Conservation (phyloP, 352 stramenopile genomes). For the Globisporangium alternatum region DNA sequence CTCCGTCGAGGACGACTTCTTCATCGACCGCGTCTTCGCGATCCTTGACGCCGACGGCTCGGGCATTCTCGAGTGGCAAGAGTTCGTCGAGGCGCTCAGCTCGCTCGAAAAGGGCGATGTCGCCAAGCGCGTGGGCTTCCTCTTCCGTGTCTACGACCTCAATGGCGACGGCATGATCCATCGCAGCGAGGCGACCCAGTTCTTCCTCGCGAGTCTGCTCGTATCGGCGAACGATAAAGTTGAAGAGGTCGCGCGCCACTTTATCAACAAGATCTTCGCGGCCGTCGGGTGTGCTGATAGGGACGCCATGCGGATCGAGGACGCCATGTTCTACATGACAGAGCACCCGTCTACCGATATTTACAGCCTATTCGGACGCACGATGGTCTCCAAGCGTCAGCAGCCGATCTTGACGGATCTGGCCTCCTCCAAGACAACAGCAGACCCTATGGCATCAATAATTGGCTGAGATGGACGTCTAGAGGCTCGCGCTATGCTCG, state of each 20-base stretch:
- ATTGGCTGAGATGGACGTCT: conserved; percentile 1
- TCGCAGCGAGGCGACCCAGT: conserved; percentile 49
- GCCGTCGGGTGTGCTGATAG: conserved; percentile 35
- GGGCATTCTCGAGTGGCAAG: conserved; percentile 61
- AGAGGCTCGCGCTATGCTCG: not conserved
- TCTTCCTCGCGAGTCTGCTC: conserved; percentile 62
- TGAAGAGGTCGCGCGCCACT: conserved; percentile 48
- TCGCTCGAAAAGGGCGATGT: conserved; percentile 61
- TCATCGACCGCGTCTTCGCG: conserved; percentile 67
- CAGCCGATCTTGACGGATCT: not conserved
- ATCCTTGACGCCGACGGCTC: conserved; percentile 64
- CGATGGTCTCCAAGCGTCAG: conserved; percentile 42
- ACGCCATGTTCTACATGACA: conserved; percentile 49
- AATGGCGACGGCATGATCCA: conserved; percentile 65
- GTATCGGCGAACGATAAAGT: conserved; percentile 37
- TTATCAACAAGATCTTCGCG: conserved; percentile 64
- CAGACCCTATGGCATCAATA: conserved; percentile 8
- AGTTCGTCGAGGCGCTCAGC: conserved; percentile 70
- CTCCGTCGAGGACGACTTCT: conserved; percentile 66
- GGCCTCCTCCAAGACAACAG: not conserved
- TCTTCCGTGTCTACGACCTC: conserved; percentile 78
- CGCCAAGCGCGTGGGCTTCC: conserved; percentile 46
- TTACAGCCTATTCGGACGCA: conserved; percentile 62
- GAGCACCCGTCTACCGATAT: conserved; percentile 48
- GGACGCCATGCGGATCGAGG: conserved; percentile 40